Conservation (phyloP, 1,139 yeast genomes). For the Meyerozyma carpophila region DNA sequence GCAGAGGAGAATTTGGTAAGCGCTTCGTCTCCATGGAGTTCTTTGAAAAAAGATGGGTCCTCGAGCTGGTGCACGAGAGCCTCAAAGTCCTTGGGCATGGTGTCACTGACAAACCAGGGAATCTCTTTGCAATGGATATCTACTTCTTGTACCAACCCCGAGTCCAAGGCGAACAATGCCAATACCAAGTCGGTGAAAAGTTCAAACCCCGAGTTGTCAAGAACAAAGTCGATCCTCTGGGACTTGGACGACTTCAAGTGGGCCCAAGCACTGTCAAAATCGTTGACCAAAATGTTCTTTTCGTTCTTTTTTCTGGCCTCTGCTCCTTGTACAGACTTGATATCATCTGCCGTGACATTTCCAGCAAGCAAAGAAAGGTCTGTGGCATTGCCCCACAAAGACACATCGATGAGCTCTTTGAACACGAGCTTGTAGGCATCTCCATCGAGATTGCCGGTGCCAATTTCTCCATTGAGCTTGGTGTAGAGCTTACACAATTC, state of each 20-base stretch:
- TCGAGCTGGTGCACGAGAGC: constrained; percentile 54
- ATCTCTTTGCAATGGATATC: constrained; percentile 83
- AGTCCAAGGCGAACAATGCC: constrained; percentile 68
- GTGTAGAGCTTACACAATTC: constrained; percentile 74
- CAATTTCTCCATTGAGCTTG: constrained; percentile 31
- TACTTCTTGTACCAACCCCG: constrained; percentile 55
- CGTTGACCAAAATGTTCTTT: constrained; percentile 76
- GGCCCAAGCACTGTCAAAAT: constrained; percentile 65
- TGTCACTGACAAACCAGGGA: constrained; percentile 98
- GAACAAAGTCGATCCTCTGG: constrained; percentile 71
- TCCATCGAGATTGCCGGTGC: constrained; percentile 21
- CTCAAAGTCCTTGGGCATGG: constrained; percentile 74
- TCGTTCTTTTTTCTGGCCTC: constrained; percentile 81
- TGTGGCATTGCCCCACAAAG: constrained; percentile 97
- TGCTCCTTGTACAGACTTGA: constrained; percentile 86
- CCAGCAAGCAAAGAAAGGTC: constrained; percentile 86
- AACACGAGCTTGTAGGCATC: constrained; percentile 54
- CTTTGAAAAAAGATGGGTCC: constrained; percentile 48
- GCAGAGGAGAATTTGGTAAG: constrained; percentile 41
- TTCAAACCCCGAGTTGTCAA: constrained; percentile 96
- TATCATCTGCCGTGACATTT: constrained; percentile 73
- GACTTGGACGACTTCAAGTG: constrained; percentile 23
- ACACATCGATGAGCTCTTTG: constrained; percentile 78
- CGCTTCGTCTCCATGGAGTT: constrained; percentile 29
- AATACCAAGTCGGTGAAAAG: constrained; percentile 82